Base-by-base conservation (phyloP, 768 basidiomycete genomes). In the Tricholoma saponaceum region DNA sequence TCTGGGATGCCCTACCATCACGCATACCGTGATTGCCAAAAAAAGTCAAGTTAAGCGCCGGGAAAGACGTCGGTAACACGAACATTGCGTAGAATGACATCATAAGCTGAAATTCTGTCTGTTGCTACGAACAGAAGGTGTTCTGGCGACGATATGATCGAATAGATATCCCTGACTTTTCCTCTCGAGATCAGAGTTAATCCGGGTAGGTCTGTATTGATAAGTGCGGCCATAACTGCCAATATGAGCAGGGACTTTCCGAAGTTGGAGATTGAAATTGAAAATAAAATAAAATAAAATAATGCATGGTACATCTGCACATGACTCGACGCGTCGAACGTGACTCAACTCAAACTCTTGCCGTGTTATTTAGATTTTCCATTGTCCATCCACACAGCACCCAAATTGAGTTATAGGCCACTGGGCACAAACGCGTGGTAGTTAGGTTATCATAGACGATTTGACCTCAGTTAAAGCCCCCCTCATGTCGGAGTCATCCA, bases 131-230 rank as follows among this genome's bases (percentile, higher is more conserved):
- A 98, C 41, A 99, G 81, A 18, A 99, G 81, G 62, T 84, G 81
- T 53, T 85, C 80, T 3, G 47, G 47, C 20, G 82, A 79, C 5
- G 84, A 85, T 5, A 87, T 85, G 12, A 84, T 87, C 30, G 82
- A 66, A 74, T 99, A 98, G 67, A 99, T 87, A 72, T 98, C 96
- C 56, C 97, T 85, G 20, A 99, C 97, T 81, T 99, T 99, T 57
- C 97, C 97, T 69, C 81, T 85, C 1, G 93, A 94, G 30, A 98
- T 58, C 2, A 98, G 75, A 23, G 75, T 81, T 52, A 97, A 79
- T 23, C 69, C 76, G 18, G 83, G 82, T 4, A 90, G 74, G 64
- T 87, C 64, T 4, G 86, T 83, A 51, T 79, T 71, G 41, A 81
- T 79, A 26, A 88, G 69, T 7, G 83, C 75, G 39, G 58, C 22